Conservation (phyloP, 257 asterid species). For the Solanum pennellii region DNA sequence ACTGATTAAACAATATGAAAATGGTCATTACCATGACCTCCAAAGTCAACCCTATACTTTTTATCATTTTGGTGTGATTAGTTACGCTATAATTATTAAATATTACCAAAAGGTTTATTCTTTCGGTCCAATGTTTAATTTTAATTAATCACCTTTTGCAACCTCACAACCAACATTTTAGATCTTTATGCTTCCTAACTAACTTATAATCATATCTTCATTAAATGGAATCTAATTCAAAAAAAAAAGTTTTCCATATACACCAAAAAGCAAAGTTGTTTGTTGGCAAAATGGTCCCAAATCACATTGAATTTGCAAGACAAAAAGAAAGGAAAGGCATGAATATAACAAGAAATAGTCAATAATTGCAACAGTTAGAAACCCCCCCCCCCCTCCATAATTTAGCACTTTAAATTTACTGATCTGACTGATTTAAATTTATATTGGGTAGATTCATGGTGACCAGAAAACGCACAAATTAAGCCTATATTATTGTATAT, state of each 20-base stretch:
- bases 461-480: fast-evolving
- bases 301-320: background rate
- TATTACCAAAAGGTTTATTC: background rate
- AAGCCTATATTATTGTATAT: background rate
- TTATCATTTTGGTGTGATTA: background rate
- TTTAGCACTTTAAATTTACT: background rate
- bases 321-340: background rate
- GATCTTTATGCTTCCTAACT: background rate
- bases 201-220: background rate
- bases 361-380: background rate
- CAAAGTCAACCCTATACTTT: background rate
- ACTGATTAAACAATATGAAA: background rate
- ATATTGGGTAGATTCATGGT: background rate
- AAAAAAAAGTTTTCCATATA: background rate
- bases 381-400: fast-evolving
- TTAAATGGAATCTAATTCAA: background rate
- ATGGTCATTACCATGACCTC: background rate
- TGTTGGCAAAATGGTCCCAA: background rate
- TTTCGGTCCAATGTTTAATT: background rate
- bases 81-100: background rate
- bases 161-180: conserved; percentile 1
- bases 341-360: background rate
- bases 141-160: background rate
- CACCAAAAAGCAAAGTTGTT: background rate
- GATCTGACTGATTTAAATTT: background rate